Base-by-base conservation (phyloP, 306 rosid species). In the Inga laurina region DNA sequence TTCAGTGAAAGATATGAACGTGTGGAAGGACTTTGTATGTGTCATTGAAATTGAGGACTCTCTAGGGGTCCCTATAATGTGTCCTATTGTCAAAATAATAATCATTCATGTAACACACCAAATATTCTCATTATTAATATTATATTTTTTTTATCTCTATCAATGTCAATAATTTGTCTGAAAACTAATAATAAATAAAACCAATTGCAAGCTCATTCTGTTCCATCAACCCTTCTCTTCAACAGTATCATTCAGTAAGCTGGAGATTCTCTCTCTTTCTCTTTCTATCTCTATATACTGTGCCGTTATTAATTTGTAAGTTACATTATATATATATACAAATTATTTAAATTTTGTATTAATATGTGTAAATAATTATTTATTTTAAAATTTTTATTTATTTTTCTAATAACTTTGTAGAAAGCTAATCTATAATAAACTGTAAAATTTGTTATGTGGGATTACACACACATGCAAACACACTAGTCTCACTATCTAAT, bases 11-110 rank as follows among this genome's bases (percentile, higher is more conserved):
- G 64, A 41, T 16, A 45, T 15, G 32, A 69, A 76, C 76, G 73
- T 30, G 83, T 86, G 67, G 75, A 62, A 75, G 84, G 80, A 75
- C 73, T 83, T 79, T 75, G 74, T 10, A 12, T 12, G 3, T 57
- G 64, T 76, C 66, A 65, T 44, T 44, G 54, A 76, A 54, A 64
- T 18, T 76, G 46, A 77, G 86, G 82, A 82, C 79, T 43, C 77
- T 10, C 6, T 48, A 84, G 39, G 80, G 82, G 74, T 57, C 87
- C 88, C 85, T 80, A 82, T 54, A 72, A 64, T 61, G 75, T 84
- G 30, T 57, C 75, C 81, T 77, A 76, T 85, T 73, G 87, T 88
- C 88, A 88, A 88, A 80, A 73, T 56, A 43, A 49, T 79, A 85
- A 81, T 88, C 64, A 85, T 86, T 76, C 32, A 61, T 27, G 24